phyloP scores from a whole-genome alignment of 2,329 filamentous ascomycete genomes.

The Emmonsia crescens region DNA sequence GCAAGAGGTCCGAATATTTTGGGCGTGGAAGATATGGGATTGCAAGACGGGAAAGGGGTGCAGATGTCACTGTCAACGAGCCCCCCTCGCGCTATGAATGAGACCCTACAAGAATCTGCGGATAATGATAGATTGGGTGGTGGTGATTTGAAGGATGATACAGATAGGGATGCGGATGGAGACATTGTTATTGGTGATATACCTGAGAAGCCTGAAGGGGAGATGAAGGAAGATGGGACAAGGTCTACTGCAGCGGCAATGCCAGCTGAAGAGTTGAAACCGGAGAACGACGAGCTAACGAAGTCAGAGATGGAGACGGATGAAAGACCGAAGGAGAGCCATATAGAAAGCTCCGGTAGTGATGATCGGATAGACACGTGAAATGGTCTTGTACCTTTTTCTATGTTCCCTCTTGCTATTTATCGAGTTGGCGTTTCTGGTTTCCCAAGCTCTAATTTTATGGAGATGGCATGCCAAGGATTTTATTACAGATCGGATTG shows the following conservation, averaged over 20 bases:
- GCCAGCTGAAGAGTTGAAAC: not conserved
- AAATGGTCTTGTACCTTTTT: not conserved
- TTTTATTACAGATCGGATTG: not conserved
- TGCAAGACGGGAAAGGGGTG: constrained; percentile 48
- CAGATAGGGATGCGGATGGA: constrained; percentile 25
- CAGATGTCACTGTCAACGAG: constrained; percentile 26
- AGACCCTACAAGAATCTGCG: constrained; percentile 12
- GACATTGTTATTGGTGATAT: constrained; percentile 31
- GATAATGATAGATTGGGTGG: not conserved
- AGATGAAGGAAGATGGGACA: not conserved
- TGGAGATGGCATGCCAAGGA: not conserved
- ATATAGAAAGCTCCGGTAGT: not conserved
- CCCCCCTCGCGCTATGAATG: constrained; percentile 12
- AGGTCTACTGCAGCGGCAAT: not conserved
- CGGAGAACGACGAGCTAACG: not conserved
- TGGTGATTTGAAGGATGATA: constrained; percentile 9
- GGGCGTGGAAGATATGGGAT: constrained; percentile 76
- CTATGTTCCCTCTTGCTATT: not conserved
- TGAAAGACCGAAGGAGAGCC: not conserved
- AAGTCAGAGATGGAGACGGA: not conserved
- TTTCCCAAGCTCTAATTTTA: not conserved
- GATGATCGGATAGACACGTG: not conserved
- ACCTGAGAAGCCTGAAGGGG: not conserved
- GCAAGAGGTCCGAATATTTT: constrained; percentile 76
- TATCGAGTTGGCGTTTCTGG: not conserved